These are phyloP conservation scores for Diplodia mutila DNA, from an alignment of 2,329 filamentous ascomycete species.

Conservation along the genomic window DNA sequence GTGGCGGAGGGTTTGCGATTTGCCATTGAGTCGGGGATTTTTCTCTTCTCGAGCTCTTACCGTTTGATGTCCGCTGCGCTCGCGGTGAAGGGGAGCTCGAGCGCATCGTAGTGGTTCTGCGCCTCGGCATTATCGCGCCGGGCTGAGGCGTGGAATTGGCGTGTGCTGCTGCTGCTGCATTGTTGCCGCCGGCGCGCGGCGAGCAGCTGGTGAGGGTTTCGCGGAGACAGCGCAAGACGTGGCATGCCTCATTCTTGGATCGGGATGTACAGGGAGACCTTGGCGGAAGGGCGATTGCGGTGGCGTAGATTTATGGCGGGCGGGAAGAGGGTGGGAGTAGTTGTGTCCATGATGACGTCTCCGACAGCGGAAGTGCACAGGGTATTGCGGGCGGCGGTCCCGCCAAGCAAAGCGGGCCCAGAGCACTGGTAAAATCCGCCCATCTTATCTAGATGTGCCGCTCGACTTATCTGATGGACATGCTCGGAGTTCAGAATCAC, in stretches of 20 bases:
- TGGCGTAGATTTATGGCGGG: not conserved
- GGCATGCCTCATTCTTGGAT: conserved; percentile 25
- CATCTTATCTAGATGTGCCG: not conserved
- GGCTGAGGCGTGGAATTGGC: conserved; percentile 24
- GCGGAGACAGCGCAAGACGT: conserved; percentile 14
- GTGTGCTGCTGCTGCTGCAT: not conserved
- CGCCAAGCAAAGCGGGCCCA: conserved; percentile 17
- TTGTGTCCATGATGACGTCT: conserved; percentile 25
- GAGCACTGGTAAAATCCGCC: not conserved
- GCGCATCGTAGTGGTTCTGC: conserved; percentile 77
- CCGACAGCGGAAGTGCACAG: conserved; percentile 24
- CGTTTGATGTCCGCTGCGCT: conserved; percentile 82
- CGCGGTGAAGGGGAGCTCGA: conserved; percentile 72
- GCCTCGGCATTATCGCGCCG: conserved; percentile 6
- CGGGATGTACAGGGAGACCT: not conserved
- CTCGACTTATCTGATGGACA: not conserved
- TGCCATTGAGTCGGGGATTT: not conserved
- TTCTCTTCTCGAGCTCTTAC: conserved; percentile 45
- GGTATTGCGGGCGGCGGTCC: conserved; percentile 9
- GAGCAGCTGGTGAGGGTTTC: conserved; percentile 2
- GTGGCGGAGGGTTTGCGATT: conserved; percentile 9
- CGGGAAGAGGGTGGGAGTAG: not conserved
- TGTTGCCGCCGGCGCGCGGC: conserved; percentile 8
- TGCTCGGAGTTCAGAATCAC: not conserved
- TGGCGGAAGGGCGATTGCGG: not conserved